phyloP scores from a whole-genome alignment of 2,329 filamentous ascomycete genomes.

The Zasmidium angulare region DNA sequence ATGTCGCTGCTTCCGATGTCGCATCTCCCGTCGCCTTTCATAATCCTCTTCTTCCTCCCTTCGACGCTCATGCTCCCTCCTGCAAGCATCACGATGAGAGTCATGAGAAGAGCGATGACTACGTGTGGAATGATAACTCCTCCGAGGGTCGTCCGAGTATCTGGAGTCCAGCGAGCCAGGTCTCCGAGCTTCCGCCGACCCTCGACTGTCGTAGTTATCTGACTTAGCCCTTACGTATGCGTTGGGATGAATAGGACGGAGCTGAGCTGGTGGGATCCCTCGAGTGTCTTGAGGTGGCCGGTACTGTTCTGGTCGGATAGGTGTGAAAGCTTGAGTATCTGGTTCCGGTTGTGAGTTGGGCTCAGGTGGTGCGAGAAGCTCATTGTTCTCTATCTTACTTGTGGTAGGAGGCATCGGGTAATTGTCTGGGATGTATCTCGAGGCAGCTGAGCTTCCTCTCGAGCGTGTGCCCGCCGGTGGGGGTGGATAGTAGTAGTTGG shows the following conservation, averaged over 20 bases:
- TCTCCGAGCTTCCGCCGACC: background rate
- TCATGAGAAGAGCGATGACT: conserved; percentile 2
- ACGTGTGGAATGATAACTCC: background rate
- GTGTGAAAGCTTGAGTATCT: conserved; percentile 1
- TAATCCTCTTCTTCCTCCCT: background rate
- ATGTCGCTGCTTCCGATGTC: background rate
- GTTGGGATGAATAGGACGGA: background rate
- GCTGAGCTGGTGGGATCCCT: conserved; percentile 3
- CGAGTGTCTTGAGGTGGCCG: background rate
- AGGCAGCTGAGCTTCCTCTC: conserved; percentile 7
- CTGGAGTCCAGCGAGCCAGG: background rate
- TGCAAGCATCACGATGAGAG: background rate
- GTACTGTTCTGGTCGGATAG: conserved; percentile 11
- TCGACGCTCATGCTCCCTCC: background rate
- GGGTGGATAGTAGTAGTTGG: background rate
- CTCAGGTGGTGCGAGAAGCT: background rate
- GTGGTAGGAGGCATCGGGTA: background rate
- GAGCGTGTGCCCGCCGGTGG: background rate
- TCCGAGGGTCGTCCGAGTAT: background rate
- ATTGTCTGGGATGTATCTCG: conserved; percentile 8
- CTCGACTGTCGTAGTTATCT: background rate
- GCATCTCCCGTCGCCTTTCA: background rate
- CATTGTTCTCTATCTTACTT: conserved; percentile 1
- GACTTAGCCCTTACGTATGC: background rate
- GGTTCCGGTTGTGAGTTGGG: background rate